phyloP scores from a whole-genome alignment of 2,329 filamentous ascomycete genomes.

The Cordyceps tenuipes region DNA sequence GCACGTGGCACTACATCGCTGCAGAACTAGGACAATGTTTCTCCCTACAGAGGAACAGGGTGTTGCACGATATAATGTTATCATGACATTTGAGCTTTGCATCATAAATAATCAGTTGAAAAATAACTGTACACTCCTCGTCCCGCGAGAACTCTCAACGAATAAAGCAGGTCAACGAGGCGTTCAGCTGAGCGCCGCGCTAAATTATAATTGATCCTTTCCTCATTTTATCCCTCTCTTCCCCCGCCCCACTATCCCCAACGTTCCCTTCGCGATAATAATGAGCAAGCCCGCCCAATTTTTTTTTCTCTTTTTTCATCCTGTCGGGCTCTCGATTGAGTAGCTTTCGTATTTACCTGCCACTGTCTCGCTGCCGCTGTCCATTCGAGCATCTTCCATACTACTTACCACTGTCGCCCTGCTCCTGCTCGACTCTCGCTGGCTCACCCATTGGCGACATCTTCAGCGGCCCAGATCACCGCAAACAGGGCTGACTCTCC shows the following conservation, averaged over 20 bases:
- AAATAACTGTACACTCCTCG: no score
- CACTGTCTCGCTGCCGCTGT: no score
- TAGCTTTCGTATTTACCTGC: not conserved
- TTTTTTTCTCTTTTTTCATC: not conserved
- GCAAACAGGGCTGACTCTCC: not conserved
- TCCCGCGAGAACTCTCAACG: no score
- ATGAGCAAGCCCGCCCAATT: not conserved
- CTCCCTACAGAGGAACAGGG: no score
- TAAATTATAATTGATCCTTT: not conserved
- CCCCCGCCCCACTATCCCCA: not conserved
- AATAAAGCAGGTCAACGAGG: not conserved
- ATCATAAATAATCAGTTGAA: no score
- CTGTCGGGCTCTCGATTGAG: not conserved
- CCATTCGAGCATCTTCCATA: no score
- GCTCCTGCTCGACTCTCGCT: no score
- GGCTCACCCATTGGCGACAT: not conserved
- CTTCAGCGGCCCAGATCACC: not conserved
- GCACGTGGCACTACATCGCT: no score
- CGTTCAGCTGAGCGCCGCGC: constrained; percentile 3
- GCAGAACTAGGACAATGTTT: not conserved
- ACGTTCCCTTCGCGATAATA: not conserved
- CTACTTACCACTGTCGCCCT: no score
- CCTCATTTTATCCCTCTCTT: not conserved
- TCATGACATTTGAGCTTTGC: no score
- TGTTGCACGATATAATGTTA: no score